Conservation (phyloP, 768 basidiomycete genomes). For the Amanita thiersii region DNA sequence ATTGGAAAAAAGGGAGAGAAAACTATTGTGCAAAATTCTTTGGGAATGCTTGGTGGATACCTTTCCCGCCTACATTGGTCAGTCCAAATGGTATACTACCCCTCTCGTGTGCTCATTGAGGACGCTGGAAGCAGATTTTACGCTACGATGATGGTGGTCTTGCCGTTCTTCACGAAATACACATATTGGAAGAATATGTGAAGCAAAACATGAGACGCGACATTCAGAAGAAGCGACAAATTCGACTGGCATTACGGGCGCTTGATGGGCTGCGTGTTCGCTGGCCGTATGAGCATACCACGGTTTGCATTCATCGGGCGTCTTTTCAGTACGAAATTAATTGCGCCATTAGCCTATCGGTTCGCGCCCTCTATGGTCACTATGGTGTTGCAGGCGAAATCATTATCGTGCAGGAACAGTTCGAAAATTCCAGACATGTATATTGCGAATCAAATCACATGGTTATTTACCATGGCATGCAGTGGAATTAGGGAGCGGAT, state of each 20-base stretch:
- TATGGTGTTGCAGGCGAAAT: conserved; percentile 34
- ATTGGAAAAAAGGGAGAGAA: conserved; percentile 39
- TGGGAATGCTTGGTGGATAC: conserved; percentile 75
- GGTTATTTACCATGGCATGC: conserved; percentile 46
- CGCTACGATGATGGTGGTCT: conserved; percentile 57
- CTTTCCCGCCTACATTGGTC: conserved; percentile 69
- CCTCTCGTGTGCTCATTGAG: conserved; percentile 2
- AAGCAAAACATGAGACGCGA: conserved; percentile 47
- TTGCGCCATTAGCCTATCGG: conserved; percentile 35
- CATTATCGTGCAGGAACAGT: conserved; percentile 47
- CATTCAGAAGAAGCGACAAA: conserved; percentile 41
- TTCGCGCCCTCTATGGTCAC: conserved; percentile 28
- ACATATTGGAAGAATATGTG: conserved; percentile 52
- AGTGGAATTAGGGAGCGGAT: conserved; percentile 60
- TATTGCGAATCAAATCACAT: conserved; percentile 41
- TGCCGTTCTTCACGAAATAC: conserved; percentile 34
- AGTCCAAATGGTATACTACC: conserved; percentile 14
- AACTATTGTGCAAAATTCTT: conserved; percentile 38
- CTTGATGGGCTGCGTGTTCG: conserved; percentile 52
- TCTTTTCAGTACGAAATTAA: conserved; percentile 1
- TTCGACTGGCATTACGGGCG: conserved; percentile 57
- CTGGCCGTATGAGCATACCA: conserved; percentile 58
- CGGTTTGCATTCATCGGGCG: conserved; percentile 26
- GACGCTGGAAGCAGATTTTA: conserved; percentile 40
- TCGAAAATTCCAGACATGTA: conserved; percentile 35